Evolutionary conservation across 345 rosid genomes (phyloP).

Genomic region (Hirschfeldia incana): DNA sequence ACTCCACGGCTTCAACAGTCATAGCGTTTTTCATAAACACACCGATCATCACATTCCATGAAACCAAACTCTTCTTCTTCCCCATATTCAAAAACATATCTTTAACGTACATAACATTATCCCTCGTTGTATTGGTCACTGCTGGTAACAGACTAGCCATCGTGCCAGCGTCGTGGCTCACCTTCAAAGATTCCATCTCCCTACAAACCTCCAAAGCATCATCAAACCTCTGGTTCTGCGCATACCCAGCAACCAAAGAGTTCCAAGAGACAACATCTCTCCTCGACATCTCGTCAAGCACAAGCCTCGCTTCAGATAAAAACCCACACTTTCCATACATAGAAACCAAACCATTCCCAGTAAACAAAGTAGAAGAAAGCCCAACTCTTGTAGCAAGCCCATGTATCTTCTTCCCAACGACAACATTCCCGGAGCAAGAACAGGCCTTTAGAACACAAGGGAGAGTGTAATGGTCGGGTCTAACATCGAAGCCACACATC

Average conservation of each 20-base stretch:
- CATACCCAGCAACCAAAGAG: conserved; percentile 65
- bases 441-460: conserved; percentile 78
- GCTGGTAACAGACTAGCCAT: conserved; percentile 76
- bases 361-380: conserved; percentile 51
- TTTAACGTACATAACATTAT: conserved; percentile 55
- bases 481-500: conserved; percentile 45
- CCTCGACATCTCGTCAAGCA: conserved; percentile 59
- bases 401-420: conserved; percentile 62
- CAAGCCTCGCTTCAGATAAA: conserved; percentile 56
- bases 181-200: conserved; percentile 52
- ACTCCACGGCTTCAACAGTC: conserved; percentile 63
- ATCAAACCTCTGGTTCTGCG: conserved; percentile 60
- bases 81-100: conserved; percentile 56
- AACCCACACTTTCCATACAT: conserved; percentile 74
- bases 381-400: conserved; percentile 54
- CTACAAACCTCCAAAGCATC: conserved; percentile 65
- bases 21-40: conserved; percentile 58
- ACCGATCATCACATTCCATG: conserved; percentile 83
- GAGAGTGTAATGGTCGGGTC: conserved; percentile 66
- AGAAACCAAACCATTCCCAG: conserved; percentile 64
- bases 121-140: conserved; percentile 52
- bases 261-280: conserved; percentile 81
- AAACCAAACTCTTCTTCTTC: conserved; percentile 49
- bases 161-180: conserved; percentile 63
- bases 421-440: conserved; percentile 53